phyloP scores from a whole-genome alignment of 257 asterid genomes.

The Cinchona pubescens region DNA sequence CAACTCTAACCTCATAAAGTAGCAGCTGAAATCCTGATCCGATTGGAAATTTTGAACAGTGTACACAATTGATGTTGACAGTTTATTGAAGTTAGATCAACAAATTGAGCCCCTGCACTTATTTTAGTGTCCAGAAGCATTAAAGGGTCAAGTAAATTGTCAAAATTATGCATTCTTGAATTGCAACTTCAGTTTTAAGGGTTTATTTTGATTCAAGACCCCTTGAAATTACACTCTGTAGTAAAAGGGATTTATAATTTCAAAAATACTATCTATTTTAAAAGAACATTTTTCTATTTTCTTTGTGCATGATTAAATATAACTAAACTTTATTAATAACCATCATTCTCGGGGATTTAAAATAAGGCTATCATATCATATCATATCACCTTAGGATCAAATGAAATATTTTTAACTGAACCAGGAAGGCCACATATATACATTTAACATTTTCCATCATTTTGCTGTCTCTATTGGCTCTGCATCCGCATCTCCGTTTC shows the following conservation, averaged over 20 bases:
- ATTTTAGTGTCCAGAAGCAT: background rate
- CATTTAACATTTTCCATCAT: background rate
- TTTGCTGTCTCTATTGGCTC: background rate
- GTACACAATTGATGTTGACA: slow-evolving; percentile 1
- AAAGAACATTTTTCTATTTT: too few relatives aligned
- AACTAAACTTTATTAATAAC: too few relatives aligned
- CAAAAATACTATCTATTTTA: too few relatives aligned
- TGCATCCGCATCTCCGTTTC: background rate
- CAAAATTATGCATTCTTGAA: background rate
- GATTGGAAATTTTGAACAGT: background rate
- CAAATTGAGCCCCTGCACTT: background rate
- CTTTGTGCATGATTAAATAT: too few relatives aligned
- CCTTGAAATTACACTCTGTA: background rate
- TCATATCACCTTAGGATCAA: too few relatives aligned
- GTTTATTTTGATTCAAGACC: background rate
- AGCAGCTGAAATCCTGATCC: background rate
- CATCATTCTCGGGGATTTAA: too few relatives aligned
- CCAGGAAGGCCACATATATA: background rate
- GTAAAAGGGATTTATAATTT: too few relatives aligned
- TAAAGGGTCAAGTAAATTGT: background rate
- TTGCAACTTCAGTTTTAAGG: background rate
- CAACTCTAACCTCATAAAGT: background rate
- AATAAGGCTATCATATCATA: too few relatives aligned
- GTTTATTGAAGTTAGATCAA: background rate
- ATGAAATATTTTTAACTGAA: too few relatives aligned